These are phyloP conservation scores for Stygiomarasmius scandens DNA, from an alignment of 1,284 basidiomycete species.

Conservation along the genomic window DNA sequence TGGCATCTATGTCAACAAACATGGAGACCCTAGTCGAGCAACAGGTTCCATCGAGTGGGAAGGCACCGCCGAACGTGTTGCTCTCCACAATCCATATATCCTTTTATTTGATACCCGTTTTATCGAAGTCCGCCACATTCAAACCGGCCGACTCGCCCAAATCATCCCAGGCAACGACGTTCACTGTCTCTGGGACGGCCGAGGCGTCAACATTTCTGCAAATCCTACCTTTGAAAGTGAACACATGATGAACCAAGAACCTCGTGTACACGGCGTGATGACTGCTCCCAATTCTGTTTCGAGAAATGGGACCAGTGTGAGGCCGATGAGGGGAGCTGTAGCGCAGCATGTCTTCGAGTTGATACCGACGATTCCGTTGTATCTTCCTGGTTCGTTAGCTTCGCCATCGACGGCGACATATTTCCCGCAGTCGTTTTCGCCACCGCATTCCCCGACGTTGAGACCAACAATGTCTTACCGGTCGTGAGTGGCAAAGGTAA, in stretches of 20 bases:
- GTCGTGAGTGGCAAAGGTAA: constrained; percentile 2
- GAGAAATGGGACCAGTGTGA: constrained; percentile 22
- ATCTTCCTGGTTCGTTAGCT: constrained; percentile 57
- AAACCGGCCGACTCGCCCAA: constrained; percentile 86
- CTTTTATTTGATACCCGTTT: constrained; percentile 81
- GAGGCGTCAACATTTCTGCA: constrained; percentile 48
- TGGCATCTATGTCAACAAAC: constrained; percentile 75
- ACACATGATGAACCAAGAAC: constrained; percentile 45
- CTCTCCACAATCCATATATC: constrained; percentile 79
- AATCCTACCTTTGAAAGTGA: constrained; percentile 33
- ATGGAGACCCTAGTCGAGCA: constrained; percentile 80
- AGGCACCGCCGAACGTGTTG: constrained; percentile 85
- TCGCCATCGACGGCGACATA: constrained; percentile 66
- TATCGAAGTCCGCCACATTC: constrained; percentile 82
- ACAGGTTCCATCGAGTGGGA: constrained; percentile 92
- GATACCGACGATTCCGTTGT: constrained; percentile 61
- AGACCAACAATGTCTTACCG: constrained; percentile 10
- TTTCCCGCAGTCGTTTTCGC: constrained; percentile 59
- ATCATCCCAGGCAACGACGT: constrained; percentile 89
- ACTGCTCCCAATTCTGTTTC: constrained; percentile 42
- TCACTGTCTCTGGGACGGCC: constrained; percentile 86
- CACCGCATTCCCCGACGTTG: constrained; percentile 53
- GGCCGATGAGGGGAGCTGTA: constrained; percentile 34
- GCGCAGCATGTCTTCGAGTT: constrained; percentile 69
- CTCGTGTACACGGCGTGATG: constrained; percentile 67